Evolutionary conservation across 176 grass and related monocot species (phyloP).

Genomic region (Neostapfia colusana): DNA sequence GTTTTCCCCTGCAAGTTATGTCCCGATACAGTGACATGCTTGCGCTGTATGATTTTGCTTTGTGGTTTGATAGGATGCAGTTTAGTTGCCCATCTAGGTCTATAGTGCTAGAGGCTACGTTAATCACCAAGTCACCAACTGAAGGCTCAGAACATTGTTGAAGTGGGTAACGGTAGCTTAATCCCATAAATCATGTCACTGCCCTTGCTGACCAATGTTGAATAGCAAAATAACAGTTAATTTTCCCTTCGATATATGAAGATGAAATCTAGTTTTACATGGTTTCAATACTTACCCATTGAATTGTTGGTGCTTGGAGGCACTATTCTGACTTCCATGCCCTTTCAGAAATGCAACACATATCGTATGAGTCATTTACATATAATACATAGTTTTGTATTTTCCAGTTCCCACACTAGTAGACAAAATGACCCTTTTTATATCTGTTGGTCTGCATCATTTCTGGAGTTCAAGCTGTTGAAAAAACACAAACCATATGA

Average conservation of each 20-base stretch:
- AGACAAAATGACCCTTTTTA: background rate
- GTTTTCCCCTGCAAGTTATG: constrained; percentile 19
- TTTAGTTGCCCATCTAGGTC: constrained; percentile 18
- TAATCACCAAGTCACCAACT: constrained; percentile 2
- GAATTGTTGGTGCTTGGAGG: background rate
- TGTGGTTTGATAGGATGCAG: background rate
- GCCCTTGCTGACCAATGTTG: background rate
- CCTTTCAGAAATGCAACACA: background rate
- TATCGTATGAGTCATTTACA: background rate
- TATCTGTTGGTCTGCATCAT: constrained; percentile 4
- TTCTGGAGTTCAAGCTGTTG: background rate
- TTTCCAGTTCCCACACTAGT: background rate
- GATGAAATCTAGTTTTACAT: background rate
- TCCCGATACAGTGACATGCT: background rate
- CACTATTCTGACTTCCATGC: background rate
- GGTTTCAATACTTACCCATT: background rate
- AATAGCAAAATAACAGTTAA: constrained; percentile 14
- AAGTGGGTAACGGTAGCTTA: background rate
- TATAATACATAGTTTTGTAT: background rate
- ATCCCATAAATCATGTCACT: background rate
- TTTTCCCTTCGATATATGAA: background rate
- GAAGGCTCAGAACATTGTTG: background rate
- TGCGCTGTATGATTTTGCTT: constrained; percentile 18
- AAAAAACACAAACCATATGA: background rate
- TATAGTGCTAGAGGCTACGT: background rate